phyloP scores from a whole-genome alignment of 2,329 filamentous ascomycete genomes.

The Aphanocladium album region DNA sequence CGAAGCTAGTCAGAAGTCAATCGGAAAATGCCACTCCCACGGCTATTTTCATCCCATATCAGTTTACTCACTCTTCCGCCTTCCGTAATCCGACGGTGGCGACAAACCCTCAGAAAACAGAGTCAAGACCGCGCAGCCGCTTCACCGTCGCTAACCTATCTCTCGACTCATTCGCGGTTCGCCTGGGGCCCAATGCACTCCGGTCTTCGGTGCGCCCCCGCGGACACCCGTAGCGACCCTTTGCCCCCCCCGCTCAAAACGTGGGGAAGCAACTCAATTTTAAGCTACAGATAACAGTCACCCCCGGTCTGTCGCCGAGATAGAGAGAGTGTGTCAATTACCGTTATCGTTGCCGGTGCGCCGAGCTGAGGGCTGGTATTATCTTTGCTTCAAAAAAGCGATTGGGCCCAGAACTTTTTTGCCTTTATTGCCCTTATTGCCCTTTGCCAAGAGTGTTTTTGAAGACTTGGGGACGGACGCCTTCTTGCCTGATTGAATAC shows the following conservation, averaged over 20 bases:
- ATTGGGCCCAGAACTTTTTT: no score
- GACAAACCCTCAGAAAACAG: background rate
- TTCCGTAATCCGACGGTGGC: background rate
- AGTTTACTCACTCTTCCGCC: background rate
- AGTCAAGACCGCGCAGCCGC: background rate
- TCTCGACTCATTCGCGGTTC: background rate
- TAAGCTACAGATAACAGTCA: background rate
- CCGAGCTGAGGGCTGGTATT: background rate
- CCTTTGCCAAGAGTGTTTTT: background rate
- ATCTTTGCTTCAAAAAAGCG: no score
- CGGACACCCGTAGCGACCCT: background rate
- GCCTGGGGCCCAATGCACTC: background rate
- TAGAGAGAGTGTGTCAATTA: no score
- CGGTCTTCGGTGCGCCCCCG: background rate
- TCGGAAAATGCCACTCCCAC: background rate
- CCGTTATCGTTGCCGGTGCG: background rate
- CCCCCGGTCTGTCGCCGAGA: no score
- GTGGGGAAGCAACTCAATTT: background rate
- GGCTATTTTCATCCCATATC: background rate
- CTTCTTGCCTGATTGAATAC: no score
- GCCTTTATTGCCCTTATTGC: background rate
- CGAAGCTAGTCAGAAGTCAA: background rate
- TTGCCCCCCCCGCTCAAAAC: background rate
- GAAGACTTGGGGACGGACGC: no score
- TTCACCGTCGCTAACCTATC: background rate